Evolutionary conservation across 257 asterid genomes (phyloP).

Genomic region (Solanum pennellii): DNA sequence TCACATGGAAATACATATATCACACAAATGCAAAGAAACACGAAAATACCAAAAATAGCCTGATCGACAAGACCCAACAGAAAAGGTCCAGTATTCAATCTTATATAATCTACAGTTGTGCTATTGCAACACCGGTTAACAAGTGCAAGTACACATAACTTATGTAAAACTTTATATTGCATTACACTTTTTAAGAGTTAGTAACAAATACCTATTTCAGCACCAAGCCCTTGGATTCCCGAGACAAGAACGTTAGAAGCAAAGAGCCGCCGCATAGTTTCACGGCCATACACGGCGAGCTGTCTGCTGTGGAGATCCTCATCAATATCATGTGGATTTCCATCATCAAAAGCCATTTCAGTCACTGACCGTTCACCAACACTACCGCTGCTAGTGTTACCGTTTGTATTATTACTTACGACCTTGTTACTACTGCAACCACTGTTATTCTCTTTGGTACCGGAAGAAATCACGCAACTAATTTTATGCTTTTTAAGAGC

Average conservation of each 20-base stretch:
- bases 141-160: not conserved
- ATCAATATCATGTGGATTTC: constrained; percentile 68
- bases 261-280: constrained; percentile 87
- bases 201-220: constrained; percentile 56
- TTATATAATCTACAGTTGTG: not conserved
- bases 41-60: not conserved
- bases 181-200: not conserved
- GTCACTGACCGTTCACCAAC: constrained; percentile 32
- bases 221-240: constrained; percentile 92
- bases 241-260: constrained; percentile 79
- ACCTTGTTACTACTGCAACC: constrained; percentile 10
- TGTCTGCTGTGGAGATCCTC: constrained; percentile 98
- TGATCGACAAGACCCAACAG: not conserved
- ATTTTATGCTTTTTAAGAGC: constrained; percentile 43
- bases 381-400: constrained; percentile 20
- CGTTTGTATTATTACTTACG: constrained; percentile 18
- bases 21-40: not conserved
- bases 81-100: not conserved
- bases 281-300: constrained; percentile 93
- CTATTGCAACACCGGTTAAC: not conserved
- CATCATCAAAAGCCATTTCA: constrained; percentile 84
- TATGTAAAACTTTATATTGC: not conserved
- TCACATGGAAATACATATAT: constrained; percentile 1
- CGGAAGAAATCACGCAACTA: constrained; percentile 16
- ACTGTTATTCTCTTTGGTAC: constrained; percentile 18